Base-by-base conservation (phyloP, 2,329 filamentous ascomycete species). In the Sphaerulina populicola region DNA sequence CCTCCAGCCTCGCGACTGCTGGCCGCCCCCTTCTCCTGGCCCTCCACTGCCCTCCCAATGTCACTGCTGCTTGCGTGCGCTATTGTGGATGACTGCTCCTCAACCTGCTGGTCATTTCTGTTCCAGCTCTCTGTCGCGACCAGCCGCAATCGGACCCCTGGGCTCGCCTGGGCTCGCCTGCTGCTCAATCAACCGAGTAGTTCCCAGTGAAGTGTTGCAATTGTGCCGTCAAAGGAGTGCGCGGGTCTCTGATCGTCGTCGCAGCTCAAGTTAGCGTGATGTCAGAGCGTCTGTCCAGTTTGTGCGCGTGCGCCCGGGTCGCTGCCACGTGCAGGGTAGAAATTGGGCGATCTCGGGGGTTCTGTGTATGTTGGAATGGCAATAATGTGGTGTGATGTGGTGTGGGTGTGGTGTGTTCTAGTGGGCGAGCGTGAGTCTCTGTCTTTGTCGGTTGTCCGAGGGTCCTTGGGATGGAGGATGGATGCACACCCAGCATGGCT, bases 81-180 rank as follows among this genome's bases (percentile, higher is more conserved):
- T 63, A 62, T 65, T 49, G 57, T 63, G 59, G 44, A 53, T 48
- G 49, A 33, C 33, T 36, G 31, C 44, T 44, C 46, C 33, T 52
- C 33, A 35, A 14, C 21, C 18, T 52, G 52, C 38, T 55, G 51
- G 46, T 62, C 60, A 62, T 62, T 48, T 54, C 57, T 55, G 38
- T 48, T 33, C 35, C 29, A 35, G 14, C 29, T 21, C 44, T n/a
- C 44, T n/a, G 7, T 42, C 14, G n/a, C 10, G 40, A 31, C 39
- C 18, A 21, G 47, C 47, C 41, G 40, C 47, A 31, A 37, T 44
- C 40, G 47, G 40, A 49, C 40, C 12, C 14, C 27, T 11, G 30
- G 14, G 33, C 12, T 27, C 23, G 8, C 18, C 31, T 27, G 12
- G 21, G 33, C 12, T 27, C 23, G 8, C 18, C 31, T 27, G 12